Evolutionary conservation across 345 rosid species (phyloP), one percentile per base, ranked within the genome.

Genomic region (Heritiera fomes): DNA sequence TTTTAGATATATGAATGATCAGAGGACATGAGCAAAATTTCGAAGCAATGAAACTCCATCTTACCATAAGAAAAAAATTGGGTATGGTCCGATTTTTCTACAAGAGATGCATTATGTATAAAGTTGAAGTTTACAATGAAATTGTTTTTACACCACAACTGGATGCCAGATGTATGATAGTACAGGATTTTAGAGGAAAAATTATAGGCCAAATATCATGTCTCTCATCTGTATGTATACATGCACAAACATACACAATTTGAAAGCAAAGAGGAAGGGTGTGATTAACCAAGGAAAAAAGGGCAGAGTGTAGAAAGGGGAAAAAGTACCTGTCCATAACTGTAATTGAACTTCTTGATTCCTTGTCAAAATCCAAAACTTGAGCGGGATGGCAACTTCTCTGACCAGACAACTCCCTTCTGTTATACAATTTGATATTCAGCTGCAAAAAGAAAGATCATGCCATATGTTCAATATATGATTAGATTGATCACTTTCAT

Each of bases 321-420:
- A 17, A 40, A 65, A 66, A 20, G 13, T 84, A 91, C 97, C 87
- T 83, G 53, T 83, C 92, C 59, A 81, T 80, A 38, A 86, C 74
- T 43, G 66, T 34, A 17, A 85, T 55, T 6, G 86, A 45, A 78
- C 81, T 78, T 13, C 56, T 82, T 70, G 61, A 70, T 80, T 85
- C 90, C 75, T 78, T 72, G 66, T 84, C 72, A n/a, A 47, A 53
- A 71, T 85, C 88, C 72, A 91, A 85, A 83, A 88, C 91, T 82
- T 92, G 83, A 73, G 88, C 62, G 40, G 95, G 98, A 75, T 84
- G 87, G 77, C 95, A 89, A 43, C 81, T 82, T 77, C 85, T 90
- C 82, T 94, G 98, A 70, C 97, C 97, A 70, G 95, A 94, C 49
- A 94, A 72, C 79, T 91, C 89, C 84, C 73, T 86, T 86, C 87